Base-by-base conservation (phyloP, 73 alveolate species). In the Blepharisma stoltei region DNA sequence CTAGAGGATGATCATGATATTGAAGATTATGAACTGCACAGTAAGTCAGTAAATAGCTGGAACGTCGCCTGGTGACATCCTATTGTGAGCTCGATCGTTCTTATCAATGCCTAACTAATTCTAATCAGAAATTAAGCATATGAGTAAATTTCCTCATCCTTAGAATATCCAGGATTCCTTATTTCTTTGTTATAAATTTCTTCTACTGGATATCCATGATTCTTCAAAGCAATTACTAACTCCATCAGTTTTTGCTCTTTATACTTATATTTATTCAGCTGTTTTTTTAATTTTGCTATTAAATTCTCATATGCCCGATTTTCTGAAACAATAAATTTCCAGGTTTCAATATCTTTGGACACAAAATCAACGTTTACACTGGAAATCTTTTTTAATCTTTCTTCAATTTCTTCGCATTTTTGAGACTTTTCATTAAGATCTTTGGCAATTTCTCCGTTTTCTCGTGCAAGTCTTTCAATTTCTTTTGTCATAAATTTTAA, bases 361-460 rank as follows among this genome's bases (percentile, higher is more conserved):
- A 60, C 23, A 18, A 14, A 14, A 25, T 60, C 46, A 8, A 60
- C 38, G 11, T n/a, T 20, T 8, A 60, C 14, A 25, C 23, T 25
- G 18, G 73, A 14, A 9, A 60, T 25, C 0, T 44, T 69, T 38
- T 9, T 9, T 69, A 38, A n/a, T 20, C 41, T 44, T n/a, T 14
- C 69, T 69, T 81, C 83, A 5, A 80, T 73, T 6, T 65, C 54
- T 69, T 76, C 44, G 14, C 70, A 80, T 47, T 73, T 78, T 18
- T 70, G 54, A 67, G 43, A 48, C 69, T 43, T 49, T 54, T 81
- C 47, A 14, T 48, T 38, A 1, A 80, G 44, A 38, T 55, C 41
- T 45, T 47, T 81, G 18, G 70, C 54, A 8, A 43, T 65, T 27
- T 81, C 83, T 6, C 71, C 78, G 71, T 81, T 54, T 68, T 81